These are phyloP conservation scores for Solanum pinnatisectum DNA, from an alignment of 257 asterid genomes.

Conservation along the genomic window DNA sequence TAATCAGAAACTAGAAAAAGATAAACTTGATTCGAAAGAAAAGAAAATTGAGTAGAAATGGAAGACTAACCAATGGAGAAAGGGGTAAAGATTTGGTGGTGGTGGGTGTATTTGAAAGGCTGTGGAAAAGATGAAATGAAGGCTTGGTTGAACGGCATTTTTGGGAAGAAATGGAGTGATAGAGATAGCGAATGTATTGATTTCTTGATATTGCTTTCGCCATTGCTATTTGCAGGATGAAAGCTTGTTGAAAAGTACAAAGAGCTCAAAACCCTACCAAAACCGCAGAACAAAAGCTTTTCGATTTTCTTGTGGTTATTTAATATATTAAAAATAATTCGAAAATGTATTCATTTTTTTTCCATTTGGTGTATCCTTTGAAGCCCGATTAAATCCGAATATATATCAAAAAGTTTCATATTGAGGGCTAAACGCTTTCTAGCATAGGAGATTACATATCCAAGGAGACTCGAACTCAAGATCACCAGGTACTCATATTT, in stretches of 20 bases:
- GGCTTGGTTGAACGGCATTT: neutral
- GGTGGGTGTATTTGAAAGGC: neutral
- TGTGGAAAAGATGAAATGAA: neutral
- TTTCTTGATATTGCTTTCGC: conserved; percentile 1
- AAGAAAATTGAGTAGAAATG: neutral
- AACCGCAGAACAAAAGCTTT: neutral
- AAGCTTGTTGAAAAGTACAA: neutral
- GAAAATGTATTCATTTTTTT: neutral
- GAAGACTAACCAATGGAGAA: neutral
- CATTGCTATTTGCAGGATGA: neutral
- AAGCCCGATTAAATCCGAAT: too few relatives aligned
- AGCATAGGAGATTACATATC: too few relatives aligned
- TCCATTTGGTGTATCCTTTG: too few relatives aligned
- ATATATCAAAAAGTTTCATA: too few relatives aligned
- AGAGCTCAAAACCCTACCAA: neutral
- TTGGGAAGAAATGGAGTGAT: neutral
- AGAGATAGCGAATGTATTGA: neutral
- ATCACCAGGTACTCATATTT: too few relatives aligned
- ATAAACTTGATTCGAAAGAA: neutral
- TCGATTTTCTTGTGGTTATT: neutral
- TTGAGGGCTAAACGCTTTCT: too few relatives aligned
- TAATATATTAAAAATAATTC: too few relatives aligned
- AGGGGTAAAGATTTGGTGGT: neutral
- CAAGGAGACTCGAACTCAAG: too few relatives aligned
- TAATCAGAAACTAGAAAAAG: neutral